A percentile compares a stretch with the other conserved stretches of the same genome.
Evolutionary conservation across 1,284 basidiomycete species (phyloP).

Genomic region (Irpex lacteus): DNA sequence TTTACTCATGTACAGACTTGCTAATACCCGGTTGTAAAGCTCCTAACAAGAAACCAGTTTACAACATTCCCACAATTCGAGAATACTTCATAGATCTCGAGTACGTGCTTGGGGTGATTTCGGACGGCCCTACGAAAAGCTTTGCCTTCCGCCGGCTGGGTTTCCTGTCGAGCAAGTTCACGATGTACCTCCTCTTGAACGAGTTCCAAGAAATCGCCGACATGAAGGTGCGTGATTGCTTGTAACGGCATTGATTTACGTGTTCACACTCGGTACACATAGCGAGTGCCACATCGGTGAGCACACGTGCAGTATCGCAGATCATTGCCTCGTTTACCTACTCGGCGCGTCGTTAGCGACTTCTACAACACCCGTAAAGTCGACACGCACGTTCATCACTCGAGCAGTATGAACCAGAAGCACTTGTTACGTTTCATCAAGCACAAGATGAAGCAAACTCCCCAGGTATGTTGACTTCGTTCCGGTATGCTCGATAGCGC

Average conservation of each 20-base stretch:
- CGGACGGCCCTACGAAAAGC: constrained; percentile 93
- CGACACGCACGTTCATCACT: constrained; percentile 98
- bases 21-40: constrained; percentile 1
- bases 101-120: constrained; percentile 81
- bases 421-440: constrained; percentile 99
- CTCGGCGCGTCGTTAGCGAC: constrained; percentile 54
- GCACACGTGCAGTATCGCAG: constrained; percentile 13
- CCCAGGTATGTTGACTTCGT: constrained; percentile 48
- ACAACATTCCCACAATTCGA: constrained; percentile 81
- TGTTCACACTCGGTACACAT: not conserved
- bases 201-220: constrained; percentile 94
- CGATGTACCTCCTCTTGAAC: constrained; percentile 90
- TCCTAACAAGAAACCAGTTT: constrained; percentile 56
- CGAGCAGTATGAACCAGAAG: constrained; percentile 99
- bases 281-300: constrained; percentile 75
- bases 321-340: not conserved
- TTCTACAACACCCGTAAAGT: constrained; percentile 99
- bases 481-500: not conserved
- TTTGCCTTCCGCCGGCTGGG: constrained; percentile 93
- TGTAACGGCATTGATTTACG: constrained; percentile 14
- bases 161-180: constrained; percentile 95
- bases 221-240: constrained; percentile 76
- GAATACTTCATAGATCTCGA: constrained; percentile 99
- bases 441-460: constrained; percentile 87
- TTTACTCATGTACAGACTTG: not conserved